phyloP scores from a whole-genome alignment of 106 monocot species.

The Allium cepa region DNA sequence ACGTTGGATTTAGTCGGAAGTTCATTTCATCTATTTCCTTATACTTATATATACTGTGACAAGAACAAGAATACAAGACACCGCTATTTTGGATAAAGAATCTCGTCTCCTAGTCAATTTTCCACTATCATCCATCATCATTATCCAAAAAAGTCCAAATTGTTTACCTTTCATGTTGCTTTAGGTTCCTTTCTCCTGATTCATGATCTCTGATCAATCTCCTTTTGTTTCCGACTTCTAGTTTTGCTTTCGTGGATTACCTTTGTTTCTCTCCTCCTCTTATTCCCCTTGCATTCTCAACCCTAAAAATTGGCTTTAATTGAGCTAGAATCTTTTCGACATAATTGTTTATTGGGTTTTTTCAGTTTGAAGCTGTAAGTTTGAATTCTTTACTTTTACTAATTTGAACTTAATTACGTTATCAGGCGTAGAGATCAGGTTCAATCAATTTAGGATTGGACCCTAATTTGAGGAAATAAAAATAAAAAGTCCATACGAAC shows the following conservation, averaged over 20 bases:
- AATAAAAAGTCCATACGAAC: neutral
- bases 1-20: no score
- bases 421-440: neutral
- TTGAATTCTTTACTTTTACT: neutral
- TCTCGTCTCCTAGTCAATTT: no score
- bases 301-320: neutral
- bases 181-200: no score
- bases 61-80: no score
- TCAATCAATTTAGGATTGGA: neutral
- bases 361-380: neutral
- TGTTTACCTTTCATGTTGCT: no score
- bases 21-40: no score
- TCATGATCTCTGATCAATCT: no score
- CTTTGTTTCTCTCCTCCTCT: slow-evolving; percentile 3
- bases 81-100: no score
- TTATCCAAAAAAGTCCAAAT: no score
- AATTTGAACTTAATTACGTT: neutral
- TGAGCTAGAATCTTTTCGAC: neutral
- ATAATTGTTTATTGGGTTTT: neutral
- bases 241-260: neutral
- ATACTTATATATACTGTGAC: no score
- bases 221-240: no score
- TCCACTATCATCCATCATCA: no score
- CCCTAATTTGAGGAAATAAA: neutral
- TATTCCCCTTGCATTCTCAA: neutral